These are phyloP conservation scores for Kwoniella botswanensis DNA, from an alignment of 768 basidiomycete species.

Conservation along the genomic window DNA sequence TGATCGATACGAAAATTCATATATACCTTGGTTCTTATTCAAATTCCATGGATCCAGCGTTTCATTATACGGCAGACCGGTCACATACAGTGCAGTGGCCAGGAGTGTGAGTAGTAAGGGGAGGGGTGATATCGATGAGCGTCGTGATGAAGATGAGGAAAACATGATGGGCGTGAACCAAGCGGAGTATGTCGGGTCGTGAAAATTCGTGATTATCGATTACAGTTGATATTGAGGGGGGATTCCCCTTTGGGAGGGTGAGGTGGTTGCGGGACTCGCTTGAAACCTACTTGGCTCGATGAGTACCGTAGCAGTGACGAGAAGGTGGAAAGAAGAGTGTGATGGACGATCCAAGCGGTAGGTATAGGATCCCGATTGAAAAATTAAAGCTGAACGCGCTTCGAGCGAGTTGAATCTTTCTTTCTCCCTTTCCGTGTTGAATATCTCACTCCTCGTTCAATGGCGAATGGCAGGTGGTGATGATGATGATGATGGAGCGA, in stretches of 20 bases:
- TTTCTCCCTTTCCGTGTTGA: background rate
- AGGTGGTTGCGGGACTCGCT: background rate
- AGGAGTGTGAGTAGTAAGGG: conserved; percentile 8
- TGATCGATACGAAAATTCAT: background rate
- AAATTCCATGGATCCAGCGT: conserved; percentile 57
- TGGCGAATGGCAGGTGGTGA: background rate
- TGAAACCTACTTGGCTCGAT: conserved; percentile 12
- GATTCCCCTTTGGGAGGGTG: background rate
- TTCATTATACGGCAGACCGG: conserved; percentile 46
- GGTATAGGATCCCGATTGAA: conserved; percentile 1
- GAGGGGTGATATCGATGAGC: conserved; percentile 8
- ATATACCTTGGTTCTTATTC: conserved; percentile 55
- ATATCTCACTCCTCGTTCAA: background rate
- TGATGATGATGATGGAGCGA: background rate
- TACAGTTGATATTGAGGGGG: background rate
- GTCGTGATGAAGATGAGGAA: conserved; percentile 11
- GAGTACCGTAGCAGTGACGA: background rate
- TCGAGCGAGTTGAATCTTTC: background rate
- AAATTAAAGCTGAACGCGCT: background rate
- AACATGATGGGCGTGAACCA: conserved; percentile 3
- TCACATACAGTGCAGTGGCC: conserved; percentile 13
- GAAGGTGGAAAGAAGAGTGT: background rate
- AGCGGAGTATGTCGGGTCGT: background rate
- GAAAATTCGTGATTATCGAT: background rate
- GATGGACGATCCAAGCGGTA: conserved; percentile 4